A percentile compares a stretch with the other conserved stretches of the same genome.
phyloP scores from a whole-genome alignment of 805 yeast genomes.

The Sugiyamaella floridensis region DNA sequence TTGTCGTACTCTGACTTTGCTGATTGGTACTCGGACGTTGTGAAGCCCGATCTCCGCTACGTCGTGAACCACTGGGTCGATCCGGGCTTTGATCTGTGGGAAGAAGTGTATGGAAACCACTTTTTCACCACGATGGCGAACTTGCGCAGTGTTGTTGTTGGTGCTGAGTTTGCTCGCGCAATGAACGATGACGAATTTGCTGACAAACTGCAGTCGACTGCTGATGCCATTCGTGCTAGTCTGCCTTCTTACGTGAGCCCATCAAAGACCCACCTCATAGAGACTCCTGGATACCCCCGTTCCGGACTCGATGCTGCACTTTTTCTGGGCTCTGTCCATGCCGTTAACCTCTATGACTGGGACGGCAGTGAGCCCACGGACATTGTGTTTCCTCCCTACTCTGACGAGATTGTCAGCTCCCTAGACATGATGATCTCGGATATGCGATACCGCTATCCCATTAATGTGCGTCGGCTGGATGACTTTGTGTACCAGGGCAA shows the following conservation, averaged over 20 bases:
- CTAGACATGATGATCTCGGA: conserved; percentile 54
- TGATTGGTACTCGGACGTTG: conserved; percentile 43
- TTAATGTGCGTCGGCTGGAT: conserved; percentile 39
- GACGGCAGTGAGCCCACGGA: conserved; percentile 14
- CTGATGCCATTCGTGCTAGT: background rate
- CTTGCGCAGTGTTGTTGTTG: conserved; percentile 58
- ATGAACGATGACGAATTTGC: conserved; percentile 22
- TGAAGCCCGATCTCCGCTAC: conserved; percentile 67
- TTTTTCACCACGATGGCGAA: conserved; percentile 76
- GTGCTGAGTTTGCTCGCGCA: conserved; percentile 35
- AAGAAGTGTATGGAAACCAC: conserved; percentile 69
- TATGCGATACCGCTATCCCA: conserved; percentile 71
- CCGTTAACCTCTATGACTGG: conserved; percentile 20
- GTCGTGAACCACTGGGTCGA: conserved; percentile 54
- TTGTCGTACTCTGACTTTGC: conserved; percentile 25
- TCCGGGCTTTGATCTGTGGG: conserved; percentile 87
- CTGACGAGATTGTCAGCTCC: conserved; percentile 33
- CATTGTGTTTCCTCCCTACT: conserved; percentile 22
- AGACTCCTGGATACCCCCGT: conserved; percentile 45
- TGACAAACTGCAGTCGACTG: background rate
- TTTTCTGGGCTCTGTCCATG: conserved; percentile 41
- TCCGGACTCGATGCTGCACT: conserved; percentile 77
- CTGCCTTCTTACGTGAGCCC: conserved; percentile 16
- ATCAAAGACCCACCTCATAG: conserved; percentile 52
- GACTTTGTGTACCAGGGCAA: conserved; percentile 10